Percentiles rank a stretch among this genome's conserved stretches.
Evolutionary conservation across 345 rosid genomes (phyloP).

Genomic region (Corymbia maculata): DNA sequence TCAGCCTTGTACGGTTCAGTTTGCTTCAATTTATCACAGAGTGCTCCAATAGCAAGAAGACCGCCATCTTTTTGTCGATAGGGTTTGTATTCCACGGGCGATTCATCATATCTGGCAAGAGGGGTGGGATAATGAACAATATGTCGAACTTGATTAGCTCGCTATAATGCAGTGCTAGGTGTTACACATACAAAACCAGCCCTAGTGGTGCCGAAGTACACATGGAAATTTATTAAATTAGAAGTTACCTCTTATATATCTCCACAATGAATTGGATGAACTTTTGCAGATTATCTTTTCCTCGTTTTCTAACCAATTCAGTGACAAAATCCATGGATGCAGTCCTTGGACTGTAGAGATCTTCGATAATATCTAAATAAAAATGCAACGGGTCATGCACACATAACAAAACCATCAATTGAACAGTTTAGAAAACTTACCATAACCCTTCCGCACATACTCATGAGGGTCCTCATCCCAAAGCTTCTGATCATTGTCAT

Average conservation of each 20-base stretch:
- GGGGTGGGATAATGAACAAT: neutral
- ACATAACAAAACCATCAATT: neutral
- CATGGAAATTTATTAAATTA: neutral
- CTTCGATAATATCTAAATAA: slow-evolving; percentile 91
- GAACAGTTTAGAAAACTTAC: slow-evolving; percentile 35
- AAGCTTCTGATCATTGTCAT: slow-evolving; percentile 92
- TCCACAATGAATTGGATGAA: slow-evolving; percentile 76
- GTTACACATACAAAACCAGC: neutral
- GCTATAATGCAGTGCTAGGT: neutral
- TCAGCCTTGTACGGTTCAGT: slow-evolving; percentile 90
- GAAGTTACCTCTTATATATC: slow-evolving; percentile 64
- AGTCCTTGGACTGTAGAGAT: slow-evolving; percentile 94
- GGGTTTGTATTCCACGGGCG: slow-evolving; percentile 64
- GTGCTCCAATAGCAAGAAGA: slow-evolving; percentile 95
- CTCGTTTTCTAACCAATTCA: slow-evolving; percentile 93
- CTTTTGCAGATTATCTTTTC: slow-evolving; percentile 87
- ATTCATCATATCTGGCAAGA: slow-evolving; percentile 60
- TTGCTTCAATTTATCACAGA: slow-evolving; percentile 94
- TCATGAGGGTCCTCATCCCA: slow-evolving; percentile 99
- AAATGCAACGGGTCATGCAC: slow-evolving; percentile 2
- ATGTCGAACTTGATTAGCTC: neutral
- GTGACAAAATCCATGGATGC: slow-evolving; percentile 98
- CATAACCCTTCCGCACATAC: slow-evolving; percentile 99
- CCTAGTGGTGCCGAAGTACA: neutral
- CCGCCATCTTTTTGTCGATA: slow-evolving; percentile 97